Evolutionary conservation across 2,329 filamentous ascomycete genomes (phyloP).

Genomic region (Calonectria pteridis): DNA sequence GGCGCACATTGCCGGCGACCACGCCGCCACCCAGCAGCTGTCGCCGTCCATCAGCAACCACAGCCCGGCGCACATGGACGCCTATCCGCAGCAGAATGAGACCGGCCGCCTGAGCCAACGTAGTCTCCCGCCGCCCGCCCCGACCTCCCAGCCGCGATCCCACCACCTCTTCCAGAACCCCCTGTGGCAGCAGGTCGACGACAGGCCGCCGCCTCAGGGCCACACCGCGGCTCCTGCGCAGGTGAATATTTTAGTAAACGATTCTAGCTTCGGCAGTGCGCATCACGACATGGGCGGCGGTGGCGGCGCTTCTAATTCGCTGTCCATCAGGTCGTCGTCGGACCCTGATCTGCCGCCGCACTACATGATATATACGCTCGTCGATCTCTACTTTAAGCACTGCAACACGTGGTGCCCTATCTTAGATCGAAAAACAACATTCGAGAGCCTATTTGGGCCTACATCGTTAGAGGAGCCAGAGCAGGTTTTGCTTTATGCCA

Average conservation of each 20-base stretch:
- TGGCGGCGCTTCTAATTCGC: conserved; percentile 34
- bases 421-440: conserved; percentile 57
- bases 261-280: conserved; percentile 3
- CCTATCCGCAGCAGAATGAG: conserved; percentile 36
- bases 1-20: conserved; percentile 55
- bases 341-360: conserved; percentile 68
- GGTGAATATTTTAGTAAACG: background rate
- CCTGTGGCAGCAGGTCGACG: conserved; percentile 45
- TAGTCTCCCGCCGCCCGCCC: conserved; percentile 33
- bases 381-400: conserved; percentile 74
- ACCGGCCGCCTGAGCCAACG: conserved; percentile 39
- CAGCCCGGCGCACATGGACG: conserved; percentile 47
- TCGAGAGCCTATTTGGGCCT: conserved; percentile 55
- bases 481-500: conserved; percentile 57
- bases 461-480: conserved; percentile 55
- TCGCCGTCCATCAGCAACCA: conserved; percentile 54
- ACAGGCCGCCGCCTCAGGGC: conserved; percentile 25
- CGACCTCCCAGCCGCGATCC: conserved; percentile 50
- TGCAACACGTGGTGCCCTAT: conserved; percentile 71
- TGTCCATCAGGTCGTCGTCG: conserved; percentile 53
- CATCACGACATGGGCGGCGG: conserved; percentile 3
- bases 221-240: conserved; percentile 20
- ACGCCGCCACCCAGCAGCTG: conserved; percentile 37
- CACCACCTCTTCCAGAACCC: conserved; percentile 57
- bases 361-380: conserved; percentile 69